These are phyloP conservation scores for Penicillium sp. DNA, from an alignment of 2,329 filamentous ascomycete species.

Conservation along the genomic window DNA sequence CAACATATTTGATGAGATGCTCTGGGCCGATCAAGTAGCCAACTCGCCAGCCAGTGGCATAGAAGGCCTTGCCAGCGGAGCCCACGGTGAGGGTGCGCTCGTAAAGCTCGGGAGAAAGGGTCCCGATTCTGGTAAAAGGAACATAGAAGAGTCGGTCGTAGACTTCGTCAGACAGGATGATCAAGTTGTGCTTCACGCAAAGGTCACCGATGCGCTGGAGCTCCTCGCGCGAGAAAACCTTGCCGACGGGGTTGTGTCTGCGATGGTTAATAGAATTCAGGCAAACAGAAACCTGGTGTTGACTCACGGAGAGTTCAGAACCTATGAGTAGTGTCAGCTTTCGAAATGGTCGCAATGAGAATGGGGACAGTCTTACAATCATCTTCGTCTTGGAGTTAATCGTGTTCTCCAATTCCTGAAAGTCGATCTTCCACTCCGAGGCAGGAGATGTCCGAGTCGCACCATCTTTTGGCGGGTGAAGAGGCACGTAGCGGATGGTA, in stretches of 20 bases:
- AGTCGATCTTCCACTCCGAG: slow-evolving; percentile 80
- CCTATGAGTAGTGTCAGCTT: no score
- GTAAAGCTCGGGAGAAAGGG: slow-evolving; percentile 82
- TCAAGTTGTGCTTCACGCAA: slow-evolving; percentile 86
- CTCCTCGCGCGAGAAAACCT: slow-evolving; percentile 82
- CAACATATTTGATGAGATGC: slow-evolving; percentile 83
- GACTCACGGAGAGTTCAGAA: slow-evolving; percentile 48
- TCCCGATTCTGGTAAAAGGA: slow-evolving; percentile 88
- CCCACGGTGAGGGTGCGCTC: slow-evolving; percentile 86
- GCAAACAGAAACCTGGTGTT: neutral
- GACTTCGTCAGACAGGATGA: slow-evolving; percentile 87
- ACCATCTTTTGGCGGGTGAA: slow-evolving; percentile 80
- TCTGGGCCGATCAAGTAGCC: slow-evolving; percentile 89
- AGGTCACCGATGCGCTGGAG: slow-evolving; percentile 78
- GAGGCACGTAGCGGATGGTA: slow-evolving; percentile 89
- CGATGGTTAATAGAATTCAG: slow-evolving; percentile 9
- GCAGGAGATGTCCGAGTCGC: slow-evolving; percentile 74
- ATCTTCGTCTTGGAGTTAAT: slow-evolving; percentile 88
- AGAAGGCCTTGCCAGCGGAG: slow-evolving; percentile 96
- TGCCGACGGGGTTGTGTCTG: slow-evolving; percentile 87
- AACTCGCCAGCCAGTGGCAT: slow-evolving; percentile 94
- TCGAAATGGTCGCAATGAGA: no score
- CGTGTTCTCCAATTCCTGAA: slow-evolving; percentile 70
- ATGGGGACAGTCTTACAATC: slow-evolving; percentile 65
- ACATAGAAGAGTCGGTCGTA: slow-evolving; percentile 95